phyloP scores from a whole-genome alignment of 371 early-diverging fungal genomes.

The Basidiobolus meristosporus region DNA sequence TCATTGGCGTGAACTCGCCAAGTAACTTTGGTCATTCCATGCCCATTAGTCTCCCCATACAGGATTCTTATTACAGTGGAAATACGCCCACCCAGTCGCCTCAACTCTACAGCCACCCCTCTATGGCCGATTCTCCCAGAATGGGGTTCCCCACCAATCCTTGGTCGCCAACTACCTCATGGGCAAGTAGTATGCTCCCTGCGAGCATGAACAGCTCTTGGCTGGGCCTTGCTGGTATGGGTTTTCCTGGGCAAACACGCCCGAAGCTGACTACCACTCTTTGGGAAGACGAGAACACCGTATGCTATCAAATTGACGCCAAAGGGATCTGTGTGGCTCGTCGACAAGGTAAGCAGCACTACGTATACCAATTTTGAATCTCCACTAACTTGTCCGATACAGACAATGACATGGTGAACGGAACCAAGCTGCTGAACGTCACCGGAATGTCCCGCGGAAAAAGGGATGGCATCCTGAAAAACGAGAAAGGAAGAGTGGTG shows the following conservation, averaged over 20 bases:
- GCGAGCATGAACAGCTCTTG: no score
- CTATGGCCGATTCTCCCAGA: no score
- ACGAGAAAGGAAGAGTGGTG: slow-evolving; percentile 66
- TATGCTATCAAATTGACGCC: slow-evolving; percentile 64
- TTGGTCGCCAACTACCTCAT: no score
- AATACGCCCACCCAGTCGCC: no score
- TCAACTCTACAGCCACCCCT: no score
- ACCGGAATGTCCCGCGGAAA: slow-evolving; percentile 79
- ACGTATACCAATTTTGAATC: not conserved
- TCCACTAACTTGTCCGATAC: not conserved
- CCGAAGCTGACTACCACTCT: slow-evolving; percentile 43
- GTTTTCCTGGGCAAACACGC: not conserved
- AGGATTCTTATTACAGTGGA: no score
- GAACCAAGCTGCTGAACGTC: slow-evolving; percentile 70
- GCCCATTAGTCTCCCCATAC: no score
- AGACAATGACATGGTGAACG: slow-evolving; percentile 69
- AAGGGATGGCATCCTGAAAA: slow-evolving; percentile 70
- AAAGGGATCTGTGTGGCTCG: slow-evolving; percentile 57
- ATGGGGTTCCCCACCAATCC: no score
- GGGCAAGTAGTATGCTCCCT: no score
- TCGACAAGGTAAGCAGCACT: slow-evolving; percentile 9
- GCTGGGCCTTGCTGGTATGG: no score
- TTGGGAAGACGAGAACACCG: slow-evolving; percentile 67
- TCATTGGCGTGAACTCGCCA: no score
- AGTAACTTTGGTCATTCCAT: no score